Evolutionary conservation across 768 basidiomycete species (phyloP), one percentile per base, ranked within the genome.

Genomic region (Lactifluus volemus): DNA sequence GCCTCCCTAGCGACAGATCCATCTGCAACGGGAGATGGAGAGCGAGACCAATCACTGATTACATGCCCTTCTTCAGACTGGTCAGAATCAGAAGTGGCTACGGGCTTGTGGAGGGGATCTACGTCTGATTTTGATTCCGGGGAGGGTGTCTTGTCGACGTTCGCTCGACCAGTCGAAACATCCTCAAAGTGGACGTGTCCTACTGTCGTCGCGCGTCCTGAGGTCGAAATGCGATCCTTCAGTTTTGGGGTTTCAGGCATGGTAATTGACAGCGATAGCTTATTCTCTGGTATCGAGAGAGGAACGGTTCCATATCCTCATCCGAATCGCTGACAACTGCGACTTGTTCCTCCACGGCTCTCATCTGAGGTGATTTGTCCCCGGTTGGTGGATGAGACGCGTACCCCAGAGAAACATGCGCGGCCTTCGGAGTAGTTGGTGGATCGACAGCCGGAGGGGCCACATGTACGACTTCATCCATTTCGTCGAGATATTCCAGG

Each of bases 31-130:
- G 78, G 74, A 32, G 74, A 71, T 6, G 77, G 75, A 2, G 73
- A 73, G 14, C 70, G 66, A 6, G 74, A 74, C 76, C 77, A 78
- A n/a, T 72, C 71, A 19, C 73, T 68, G 41, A 65, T 53, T 17
- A 38, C 61, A 42, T 67, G 66, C 30, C 72, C 72, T 10, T 70
- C 71, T 5, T 66, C 53, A 7, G 49, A 55, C 36, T 11, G 47
- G 38, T 45, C 59, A 14, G 56, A 30, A 17, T 45, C 58, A 44
- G 36, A 39, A n/a, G 21, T 17, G 47, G 14, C 21, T 25, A 30
- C 32, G 5, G 36, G 34, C 5, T 58, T 15, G 1, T 10, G 38
- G 36, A 6, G 7, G 30, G 36, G 32, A 8, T 34, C 25, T 25
- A 25, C 25, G 25, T 34, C 41, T 30, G 41, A 5, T 0, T 19